phyloP scores from a whole-genome alignment of 2,329 filamentous ascomycete species.

The Paracamarosporium sp. region DNA sequence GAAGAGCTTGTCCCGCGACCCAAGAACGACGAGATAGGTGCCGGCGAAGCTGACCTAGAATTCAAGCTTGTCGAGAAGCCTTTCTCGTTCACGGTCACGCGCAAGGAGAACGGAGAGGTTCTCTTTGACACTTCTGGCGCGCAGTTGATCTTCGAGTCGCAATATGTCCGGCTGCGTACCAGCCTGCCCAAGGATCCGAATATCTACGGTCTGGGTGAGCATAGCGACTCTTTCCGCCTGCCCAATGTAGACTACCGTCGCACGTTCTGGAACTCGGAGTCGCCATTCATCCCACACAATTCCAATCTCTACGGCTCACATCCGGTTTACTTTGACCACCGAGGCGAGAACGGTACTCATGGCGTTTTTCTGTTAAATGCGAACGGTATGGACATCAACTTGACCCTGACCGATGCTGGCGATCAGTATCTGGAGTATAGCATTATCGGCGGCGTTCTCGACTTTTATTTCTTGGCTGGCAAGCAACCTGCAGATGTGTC shows the following conservation, averaged over 20 bases:
- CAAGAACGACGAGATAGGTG: constrained; percentile 39
- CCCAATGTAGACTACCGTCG: constrained; percentile 72
- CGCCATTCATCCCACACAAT: constrained; percentile 65
- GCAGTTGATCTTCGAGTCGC: constrained; percentile 75
- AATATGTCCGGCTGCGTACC: constrained; percentile 77
- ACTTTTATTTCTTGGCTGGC: constrained; percentile 63
- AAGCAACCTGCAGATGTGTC: constrained; percentile 55
- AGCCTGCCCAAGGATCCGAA: constrained; percentile 71
- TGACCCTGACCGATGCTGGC: constrained; percentile 66
- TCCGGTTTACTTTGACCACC: constrained; percentile 76
- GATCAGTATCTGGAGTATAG: constrained; percentile 82
- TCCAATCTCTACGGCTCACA: constrained; percentile 77
- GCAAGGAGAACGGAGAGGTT: constrained; percentile 63
- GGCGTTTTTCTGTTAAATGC: constrained; percentile 46
- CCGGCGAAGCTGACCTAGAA: constrained; percentile 54
- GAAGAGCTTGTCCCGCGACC: constrained; percentile 72
- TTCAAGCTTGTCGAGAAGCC: constrained; percentile 64
- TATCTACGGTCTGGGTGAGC: constrained; percentile 81
- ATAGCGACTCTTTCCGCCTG: constrained; percentile 73
- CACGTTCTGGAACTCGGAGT: constrained; percentile 73
- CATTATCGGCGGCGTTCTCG: constrained; percentile 76
- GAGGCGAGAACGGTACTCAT: constrained; percentile 55
- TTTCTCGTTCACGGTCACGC: constrained; percentile 71
- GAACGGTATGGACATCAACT: constrained; percentile 71
- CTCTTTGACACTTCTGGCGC: constrained; percentile 75